Conservation (phyloP, 1,284 basidiomycete species). For the Trametes sp. region DNA sequence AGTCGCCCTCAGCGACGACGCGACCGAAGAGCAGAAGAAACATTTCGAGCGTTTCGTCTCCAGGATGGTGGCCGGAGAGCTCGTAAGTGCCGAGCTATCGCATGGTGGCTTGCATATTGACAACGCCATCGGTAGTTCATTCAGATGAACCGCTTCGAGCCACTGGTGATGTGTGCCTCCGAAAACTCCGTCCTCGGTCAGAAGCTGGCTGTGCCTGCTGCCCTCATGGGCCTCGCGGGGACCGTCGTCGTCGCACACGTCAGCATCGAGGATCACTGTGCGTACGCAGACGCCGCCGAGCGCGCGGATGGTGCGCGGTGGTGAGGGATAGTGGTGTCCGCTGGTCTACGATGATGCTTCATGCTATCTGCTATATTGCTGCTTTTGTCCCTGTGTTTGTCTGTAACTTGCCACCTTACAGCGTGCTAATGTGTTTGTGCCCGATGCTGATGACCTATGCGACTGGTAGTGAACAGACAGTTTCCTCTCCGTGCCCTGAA, state of each 20-base stretch:
- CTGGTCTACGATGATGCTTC: background rate
- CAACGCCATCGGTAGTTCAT: constrained; percentile 33
- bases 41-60: constrained; percentile 37
- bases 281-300: constrained; percentile 37
- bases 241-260: constrained; percentile 37
- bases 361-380: constrained; percentile 6
- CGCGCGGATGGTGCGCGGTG: constrained; percentile 37
- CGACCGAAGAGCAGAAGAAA: constrained; percentile 30
- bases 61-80: constrained; percentile 31
- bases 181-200: constrained; percentile 31
- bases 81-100: constrained; percentile 29
- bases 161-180: constrained; percentile 38
- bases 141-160: constrained; percentile 35
- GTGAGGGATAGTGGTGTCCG: constrained; percentile 18
- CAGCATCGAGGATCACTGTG: constrained; percentile 34
- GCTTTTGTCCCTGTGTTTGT: constrained; percentile 4
- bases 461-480: too few relatives aligned
- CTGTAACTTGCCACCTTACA: background rate
- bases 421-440: background rate
- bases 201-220: constrained; percentile 32
- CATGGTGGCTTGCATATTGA: background rate
- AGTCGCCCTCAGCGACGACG: constrained; percentile 22
- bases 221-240: constrained; percentile 32
- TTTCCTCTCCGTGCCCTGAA: too few relatives aligned
- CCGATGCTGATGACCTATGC: too few relatives aligned